phyloP scores from a whole-genome alignment of 2,329 filamentous ascomycete genomes.

The Amauroascus niger region DNA sequence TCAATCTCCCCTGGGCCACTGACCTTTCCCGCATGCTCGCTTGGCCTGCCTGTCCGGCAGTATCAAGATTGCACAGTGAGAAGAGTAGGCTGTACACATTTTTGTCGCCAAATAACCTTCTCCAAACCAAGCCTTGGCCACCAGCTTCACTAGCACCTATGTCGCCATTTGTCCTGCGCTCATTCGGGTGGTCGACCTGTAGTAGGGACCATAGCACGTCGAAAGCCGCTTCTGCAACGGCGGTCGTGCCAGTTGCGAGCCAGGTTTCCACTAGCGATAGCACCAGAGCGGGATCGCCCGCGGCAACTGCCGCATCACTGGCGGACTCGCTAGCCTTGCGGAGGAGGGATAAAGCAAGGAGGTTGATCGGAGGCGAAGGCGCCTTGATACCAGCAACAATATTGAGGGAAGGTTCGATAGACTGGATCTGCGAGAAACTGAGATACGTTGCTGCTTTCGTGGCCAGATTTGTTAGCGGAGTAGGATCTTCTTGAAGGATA shows the following conservation, averaged over 20 bases:
- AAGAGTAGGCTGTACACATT: conserved; percentile 51
- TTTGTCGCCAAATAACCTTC: conserved; percentile 51
- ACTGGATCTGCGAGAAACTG: conserved; percentile 42
- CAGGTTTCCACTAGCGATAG: conserved; percentile 48
- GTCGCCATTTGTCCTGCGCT: conserved; percentile 18
- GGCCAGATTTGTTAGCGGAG: conserved; percentile 45
- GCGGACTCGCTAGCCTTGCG: conserved; percentile 45
- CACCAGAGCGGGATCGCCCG: conserved; percentile 47
- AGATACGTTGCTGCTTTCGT: conserved; percentile 42
- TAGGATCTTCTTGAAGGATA: conserved; percentile 49
- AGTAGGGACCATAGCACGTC: conserved; percentile 46
- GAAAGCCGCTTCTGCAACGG: conserved; percentile 46
- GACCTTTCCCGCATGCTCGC: conserved; percentile 46
- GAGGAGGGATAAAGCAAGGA: conserved; percentile 47
- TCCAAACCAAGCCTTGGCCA: conserved; percentile 50
- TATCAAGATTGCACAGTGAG: conserved; percentile 42
- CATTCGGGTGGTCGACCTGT: conserved; percentile 38
- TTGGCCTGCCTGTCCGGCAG: conserved; percentile 27
- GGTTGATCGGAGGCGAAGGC: conserved; percentile 46
- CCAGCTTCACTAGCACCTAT: conserved; percentile 25
- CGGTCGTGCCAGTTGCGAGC: conserved; percentile 48
- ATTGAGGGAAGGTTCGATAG: conserved; percentile 42
- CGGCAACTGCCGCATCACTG: conserved; percentile 50
- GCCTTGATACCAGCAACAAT: conserved; percentile 47
- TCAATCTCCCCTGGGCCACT: conserved; percentile 50